Evolutionary conservation across 495 filamentous ascomycete species (phyloP), one percentile per base, ranked within the genome.

Genomic region (Penicillium steckii): DNA sequence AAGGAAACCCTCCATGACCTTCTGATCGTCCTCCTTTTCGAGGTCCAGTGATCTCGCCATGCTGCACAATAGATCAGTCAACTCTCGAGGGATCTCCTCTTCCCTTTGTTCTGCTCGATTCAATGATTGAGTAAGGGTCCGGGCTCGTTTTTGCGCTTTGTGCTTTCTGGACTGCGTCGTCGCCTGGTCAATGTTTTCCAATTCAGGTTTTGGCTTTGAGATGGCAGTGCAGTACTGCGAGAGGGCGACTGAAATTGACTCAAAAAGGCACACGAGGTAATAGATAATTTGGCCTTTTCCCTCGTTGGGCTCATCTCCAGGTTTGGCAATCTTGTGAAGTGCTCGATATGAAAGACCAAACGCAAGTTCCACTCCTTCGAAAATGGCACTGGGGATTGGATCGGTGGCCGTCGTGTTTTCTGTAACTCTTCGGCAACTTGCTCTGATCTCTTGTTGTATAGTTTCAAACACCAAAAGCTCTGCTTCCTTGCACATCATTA

Each of bases 231-330:
- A 73, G 43, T 65, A 40, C 6, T 58, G 52, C 15, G 63, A 53
- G 3, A 79, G 53, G 25, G 57, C 53, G 9, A 63, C 50, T 53
- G 79, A 57, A 5, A 56, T 61, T 15, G 66, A 65, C 27, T 74
- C 66, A 46, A 73, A 78, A 12, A 80, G 59, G 23, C 55, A 60
- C 10, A 72, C 71, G 7, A 79, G 48, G 24, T 69, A 66, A 57
- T 77, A 79, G 1, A 50, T 58, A 22, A 78, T 24, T 9, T 70
- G 64, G 1, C 53, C 57, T 10, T 51, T 52, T 19, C 56, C 55
- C n/a, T 51, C 45, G 0, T 51, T 56, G 18, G 58, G 33, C 4
- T 60, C 54, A 1, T 54, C 57, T 5, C 25, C 41, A 3, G 64
- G 49, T 0, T 41, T 41, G 18, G 19, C 12, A n/a, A 78, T 30